phyloP scores from a whole-genome alignment of 805 yeast genomes.

The Saccharomycopsis fibuligera region DNA sequence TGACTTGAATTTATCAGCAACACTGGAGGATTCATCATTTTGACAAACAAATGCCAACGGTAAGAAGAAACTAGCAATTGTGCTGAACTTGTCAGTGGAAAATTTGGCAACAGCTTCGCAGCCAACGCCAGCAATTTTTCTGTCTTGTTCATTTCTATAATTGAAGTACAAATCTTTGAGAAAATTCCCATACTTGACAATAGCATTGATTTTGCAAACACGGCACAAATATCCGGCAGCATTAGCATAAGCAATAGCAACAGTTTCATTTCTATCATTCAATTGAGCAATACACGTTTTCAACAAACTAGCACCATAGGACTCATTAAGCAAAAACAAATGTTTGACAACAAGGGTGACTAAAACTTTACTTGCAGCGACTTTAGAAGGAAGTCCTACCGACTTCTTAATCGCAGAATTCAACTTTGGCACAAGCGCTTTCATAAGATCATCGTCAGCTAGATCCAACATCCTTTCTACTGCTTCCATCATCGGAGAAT shows the following conservation, averaged over 20 bases:
- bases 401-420: slow-evolving; percentile 51
- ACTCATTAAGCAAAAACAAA: slow-evolving; percentile 32
- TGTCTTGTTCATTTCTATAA: slow-evolving; percentile 35
- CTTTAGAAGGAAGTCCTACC: slow-evolving; percentile 88
- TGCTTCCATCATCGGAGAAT: slow-evolving; percentile 86
- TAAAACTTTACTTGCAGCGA: slow-evolving; percentile 70
- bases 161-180: slow-evolving; percentile 56
- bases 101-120: slow-evolving; percentile 61
- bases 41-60: slow-evolving; percentile 78
- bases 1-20: slow-evolving; percentile 43
- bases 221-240: slow-evolving; percentile 77
- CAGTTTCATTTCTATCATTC: slow-evolving; percentile 64
- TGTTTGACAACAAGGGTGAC: slow-evolving; percentile 43
- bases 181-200: slow-evolving; percentile 46
- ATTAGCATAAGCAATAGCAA: slow-evolving; percentile 68
- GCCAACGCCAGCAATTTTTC: slow-evolving; percentile 51
- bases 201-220: slow-evolving; percentile 45
- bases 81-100: slow-evolving; percentile 60
- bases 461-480: slow-evolving; percentile 63
- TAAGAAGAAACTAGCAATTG: slow-evolving; percentile 55
- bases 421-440: slow-evolving; percentile 42
- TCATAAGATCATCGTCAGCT: slow-evolving; percentile 45
- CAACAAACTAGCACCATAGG: slow-evolving; percentile 58
- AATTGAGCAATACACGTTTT: slow-evolving; percentile 52
- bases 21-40: slow-evolving; percentile 47